Base-by-base conservation (phyloP, 257 asterid genomes). In the Solanum chiquidenum region DNA sequence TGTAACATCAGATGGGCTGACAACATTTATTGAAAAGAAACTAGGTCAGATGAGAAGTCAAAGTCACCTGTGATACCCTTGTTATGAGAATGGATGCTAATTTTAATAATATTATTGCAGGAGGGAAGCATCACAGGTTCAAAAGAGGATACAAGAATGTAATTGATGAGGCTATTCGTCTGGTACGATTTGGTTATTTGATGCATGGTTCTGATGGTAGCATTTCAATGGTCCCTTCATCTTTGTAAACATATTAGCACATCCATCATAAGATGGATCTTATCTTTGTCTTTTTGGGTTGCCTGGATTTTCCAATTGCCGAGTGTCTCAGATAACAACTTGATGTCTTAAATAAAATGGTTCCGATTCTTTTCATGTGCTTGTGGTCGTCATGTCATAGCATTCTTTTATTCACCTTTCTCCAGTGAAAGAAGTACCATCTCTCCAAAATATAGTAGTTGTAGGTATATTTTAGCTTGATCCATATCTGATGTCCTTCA, bases 121-220 rank as follows among this genome's bases (percentile, higher is more conserved):
- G 99, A 87, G 99, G 99, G 88, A 97, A 88, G 83, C 99, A 96
- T 91, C 99, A 92, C 58, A 93, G 99, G 75, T 97, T 96, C 94
- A 96, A 94, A 94, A 95, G 99, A 93, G 99, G 99, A 89, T 97
- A 97, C 98, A 97, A 96, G 91, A 97, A 97, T 94, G 99, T 97
- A 90, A 96, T 97, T 87, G 99, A 97, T 88, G 99, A 97, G 93
- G 99, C 99, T 89, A 91, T 94, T 89, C 98, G 97, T 77, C 86
- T 97, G 98, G 99, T 97, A 93, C 91, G 91, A 64, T 86, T 66
- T 58, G 16, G 62, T 55, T 82, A 83, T 71, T 86, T 86, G 34
- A 42, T 66, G 7, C 85, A 20, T 38, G 76, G 34, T 80, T 80
- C 69, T 80, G 66, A 80, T 80, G 34, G 85, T 49, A 82, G 69